phyloP scores from a whole-genome alignment of 805 yeast genomes.

The Starmerella floricola region DNA sequence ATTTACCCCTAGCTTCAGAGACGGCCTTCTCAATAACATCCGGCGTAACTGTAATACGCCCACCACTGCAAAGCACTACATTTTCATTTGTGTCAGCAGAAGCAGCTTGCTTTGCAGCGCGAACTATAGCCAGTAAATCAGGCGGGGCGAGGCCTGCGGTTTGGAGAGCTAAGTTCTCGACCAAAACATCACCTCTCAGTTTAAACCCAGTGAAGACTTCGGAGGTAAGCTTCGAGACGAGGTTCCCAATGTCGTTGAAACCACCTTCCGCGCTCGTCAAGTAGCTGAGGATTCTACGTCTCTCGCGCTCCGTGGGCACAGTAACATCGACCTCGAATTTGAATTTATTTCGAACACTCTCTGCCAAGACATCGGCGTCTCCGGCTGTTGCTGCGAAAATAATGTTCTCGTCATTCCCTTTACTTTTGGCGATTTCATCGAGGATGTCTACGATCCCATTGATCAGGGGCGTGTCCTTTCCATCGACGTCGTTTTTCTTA shows the following conservation, averaged over 20 bases:
- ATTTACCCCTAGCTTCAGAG: constrained; percentile 70
- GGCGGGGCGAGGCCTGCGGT: constrained; percentile 88
- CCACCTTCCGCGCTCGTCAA: constrained; percentile 24
- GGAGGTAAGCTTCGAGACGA: constrained; percentile 7
- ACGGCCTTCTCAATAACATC: constrained; percentile 59
- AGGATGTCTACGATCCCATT: constrained; percentile 46
- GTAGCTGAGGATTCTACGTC: constrained; percentile 49
- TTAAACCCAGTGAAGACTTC: constrained; percentile 21
- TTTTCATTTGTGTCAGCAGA: constrained; percentile 36
- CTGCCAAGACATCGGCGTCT: constrained; percentile 58
- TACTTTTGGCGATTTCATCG: constrained; percentile 30
- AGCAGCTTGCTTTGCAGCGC: constrained; percentile 49
- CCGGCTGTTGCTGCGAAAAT: constrained; percentile 55
- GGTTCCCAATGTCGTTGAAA: constrained; percentile 2
- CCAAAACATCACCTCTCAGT: constrained; percentile 41
- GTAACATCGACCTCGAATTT: constrained; percentile 65
- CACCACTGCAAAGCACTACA: constrained; percentile 39
- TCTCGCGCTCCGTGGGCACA: constrained; percentile 70
- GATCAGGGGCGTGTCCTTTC: constrained; percentile 31
- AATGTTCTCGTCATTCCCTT: constrained; percentile 20
- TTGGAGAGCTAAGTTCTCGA: constrained; percentile 55
- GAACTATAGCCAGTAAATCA: constrained; percentile 61
- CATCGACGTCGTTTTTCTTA: constrained; percentile 50
- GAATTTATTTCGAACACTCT: constrained; percentile 50
- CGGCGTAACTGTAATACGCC: constrained; percentile 41